phyloP scores from a whole-genome alignment of 768 basidiomycete genomes.

The Lentinula edodes region DNA sequence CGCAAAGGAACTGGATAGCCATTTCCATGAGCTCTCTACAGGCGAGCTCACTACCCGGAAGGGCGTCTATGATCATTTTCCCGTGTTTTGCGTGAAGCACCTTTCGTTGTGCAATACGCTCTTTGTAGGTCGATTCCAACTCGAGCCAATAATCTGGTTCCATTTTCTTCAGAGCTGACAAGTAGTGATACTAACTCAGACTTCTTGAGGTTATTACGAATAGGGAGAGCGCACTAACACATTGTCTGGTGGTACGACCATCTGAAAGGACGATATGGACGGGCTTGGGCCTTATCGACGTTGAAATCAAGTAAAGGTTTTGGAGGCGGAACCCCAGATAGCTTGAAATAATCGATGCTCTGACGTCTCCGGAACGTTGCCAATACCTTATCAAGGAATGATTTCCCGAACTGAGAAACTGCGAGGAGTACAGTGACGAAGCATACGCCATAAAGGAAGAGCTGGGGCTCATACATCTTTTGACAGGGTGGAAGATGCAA shows the following conservation, averaged over 20 bases:
- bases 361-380: neutral
- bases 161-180: slow-evolving; percentile 37
- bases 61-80: slow-evolving; percentile 34
- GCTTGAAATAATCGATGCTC: slow-evolving; percentile 31
- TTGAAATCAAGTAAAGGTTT: slow-evolving; percentile 36
- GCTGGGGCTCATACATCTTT: neutral
- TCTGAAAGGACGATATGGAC: slow-evolving; percentile 52
- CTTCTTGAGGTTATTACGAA: neutral
- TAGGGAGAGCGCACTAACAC: slow-evolving; percentile 29
- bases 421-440: neutral
- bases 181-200: neutral
- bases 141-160: slow-evolving; percentile 56
- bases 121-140: slow-evolving; percentile 44
- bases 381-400: neutral
- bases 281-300: slow-evolving; percentile 34
- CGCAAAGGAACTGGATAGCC: slow-evolving; percentile 51
- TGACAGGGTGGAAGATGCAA: too few species aligned
- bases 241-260: slow-evolving; percentile 55
- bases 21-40: slow-evolving; percentile 51
- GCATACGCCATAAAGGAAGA: neutral
- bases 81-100: slow-evolving; percentile 32
- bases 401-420: neutral
- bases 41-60: slow-evolving; percentile 44
- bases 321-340: slow-evolving; percentile 40
- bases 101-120: slow-evolving; percentile 37